Conservation (phyloP, 2,329 filamentous ascomycete species). For the Huntiella omanensis region DNA sequence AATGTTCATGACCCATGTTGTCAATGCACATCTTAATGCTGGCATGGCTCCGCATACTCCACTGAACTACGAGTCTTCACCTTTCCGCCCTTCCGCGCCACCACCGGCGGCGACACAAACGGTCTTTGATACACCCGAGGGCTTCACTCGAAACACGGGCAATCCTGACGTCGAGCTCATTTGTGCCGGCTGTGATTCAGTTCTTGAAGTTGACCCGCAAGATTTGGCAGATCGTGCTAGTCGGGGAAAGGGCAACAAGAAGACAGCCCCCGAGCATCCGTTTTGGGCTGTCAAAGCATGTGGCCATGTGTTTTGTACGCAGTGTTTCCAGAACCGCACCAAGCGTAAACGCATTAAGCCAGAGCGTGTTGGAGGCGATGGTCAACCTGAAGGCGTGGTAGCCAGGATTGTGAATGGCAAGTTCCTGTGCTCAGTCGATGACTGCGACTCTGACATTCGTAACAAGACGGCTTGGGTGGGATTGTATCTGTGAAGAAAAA, state of each 20-base stretch:
- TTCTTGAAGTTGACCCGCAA: slow-evolving; percentile 54
- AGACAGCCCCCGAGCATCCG: slow-evolving; percentile 47
- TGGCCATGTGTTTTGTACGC: slow-evolving; percentile 64
- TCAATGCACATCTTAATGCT: no score
- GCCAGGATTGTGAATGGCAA: slow-evolving; percentile 14
- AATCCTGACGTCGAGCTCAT: slow-evolving; percentile 54
- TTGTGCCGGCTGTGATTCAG: slow-evolving; percentile 72
- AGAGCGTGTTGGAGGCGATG: no score
- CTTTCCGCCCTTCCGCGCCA: background rate
- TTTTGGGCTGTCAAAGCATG: slow-evolving; percentile 86
- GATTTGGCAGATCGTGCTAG: slow-evolving; percentile 9
- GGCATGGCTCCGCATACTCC: background rate
- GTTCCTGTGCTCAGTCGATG: slow-evolving; percentile 36
- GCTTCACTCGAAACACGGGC: slow-evolving; percentile 60
- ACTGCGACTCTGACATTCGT: slow-evolving; percentile 33
- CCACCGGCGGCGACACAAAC: slow-evolving; percentile 12
- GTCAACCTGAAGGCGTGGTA: slow-evolving; percentile 15
- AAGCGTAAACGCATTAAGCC: slow-evolving; percentile 16
- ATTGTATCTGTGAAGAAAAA: slow-evolving; percentile 31
- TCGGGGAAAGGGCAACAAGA: slow-evolving; percentile 21
- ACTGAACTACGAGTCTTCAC: background rate
- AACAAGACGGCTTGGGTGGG: slow-evolving; percentile 42
- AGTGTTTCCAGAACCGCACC: slow-evolving; percentile 39
- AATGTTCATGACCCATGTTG: background rate
- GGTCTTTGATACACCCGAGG: slow-evolving; percentile 38